A percentile compares a stretch with the other conserved stretches of the same genome.
phyloP scores from a whole-genome alignment of 2,329 filamentous ascomycete genomes.

The Epichloe sp. region DNA sequence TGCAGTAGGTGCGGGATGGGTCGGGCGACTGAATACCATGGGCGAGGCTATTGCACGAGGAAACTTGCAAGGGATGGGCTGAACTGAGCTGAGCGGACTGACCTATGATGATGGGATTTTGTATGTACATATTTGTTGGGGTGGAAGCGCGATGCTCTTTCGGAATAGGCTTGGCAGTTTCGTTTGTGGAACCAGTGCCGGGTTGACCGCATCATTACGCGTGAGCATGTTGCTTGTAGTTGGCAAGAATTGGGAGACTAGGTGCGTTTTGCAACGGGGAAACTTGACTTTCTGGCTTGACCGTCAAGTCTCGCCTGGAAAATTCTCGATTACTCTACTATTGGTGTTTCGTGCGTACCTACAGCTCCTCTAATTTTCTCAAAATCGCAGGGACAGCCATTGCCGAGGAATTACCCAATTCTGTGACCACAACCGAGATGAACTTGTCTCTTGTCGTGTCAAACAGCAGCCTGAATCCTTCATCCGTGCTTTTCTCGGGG shows the following conservation, averaged over 20 bases:
- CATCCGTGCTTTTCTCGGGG: slow-evolving; percentile 51
- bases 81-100: background rate
- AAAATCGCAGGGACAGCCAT: slow-evolving; percentile 63
- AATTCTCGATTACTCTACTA: background rate
- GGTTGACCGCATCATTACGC: background rate
- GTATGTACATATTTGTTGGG: background rate
- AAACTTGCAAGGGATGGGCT: background rate
- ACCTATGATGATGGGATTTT: background rate
- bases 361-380: slow-evolving; percentile 43
- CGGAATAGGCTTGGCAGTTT: background rate
- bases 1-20: background rate
- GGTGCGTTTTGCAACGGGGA: background rate
- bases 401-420: slow-evolving; percentile 75
- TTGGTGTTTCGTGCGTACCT: slow-evolving; percentile 11
- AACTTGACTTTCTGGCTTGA: background rate
- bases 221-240: background rate
- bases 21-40: background rate
- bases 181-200: background rate
- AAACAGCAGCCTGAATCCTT: slow-evolving; percentile 58
- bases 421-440: slow-evolving; percentile 79
- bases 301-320: too few species aligned
- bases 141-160: too few species aligned
- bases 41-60: background rate
- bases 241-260: background rate
- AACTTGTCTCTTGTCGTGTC: slow-evolving; percentile 84